These are phyloP conservation scores for Cladobotryum protrusum DNA, from an alignment of 2,329 filamentous ascomycete genomes.

Conservation along the genomic window DNA sequence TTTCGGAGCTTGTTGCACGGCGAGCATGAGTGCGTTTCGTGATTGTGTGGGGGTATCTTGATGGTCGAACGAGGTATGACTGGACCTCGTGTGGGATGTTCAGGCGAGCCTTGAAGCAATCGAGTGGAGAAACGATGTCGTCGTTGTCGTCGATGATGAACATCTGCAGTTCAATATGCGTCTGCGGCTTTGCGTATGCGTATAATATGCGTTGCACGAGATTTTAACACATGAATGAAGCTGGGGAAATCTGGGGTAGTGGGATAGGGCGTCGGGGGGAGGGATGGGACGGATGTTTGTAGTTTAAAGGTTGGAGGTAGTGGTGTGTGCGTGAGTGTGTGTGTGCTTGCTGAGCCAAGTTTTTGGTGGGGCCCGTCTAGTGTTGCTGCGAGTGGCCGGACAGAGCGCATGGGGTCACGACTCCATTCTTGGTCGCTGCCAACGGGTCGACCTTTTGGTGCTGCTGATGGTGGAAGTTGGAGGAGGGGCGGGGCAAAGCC, in stretches of 20 bases:
- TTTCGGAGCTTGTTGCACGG: constrained; percentile 45
- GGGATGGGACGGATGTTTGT: background rate
- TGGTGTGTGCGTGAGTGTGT: background rate
- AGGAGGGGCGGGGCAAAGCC: background rate
- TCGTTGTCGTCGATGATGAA: constrained; percentile 1
- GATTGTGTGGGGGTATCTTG: background rate
- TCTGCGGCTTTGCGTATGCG: too few relatives aligned
- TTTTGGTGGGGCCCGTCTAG: constrained; percentile 9
- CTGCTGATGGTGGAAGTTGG: background rate
- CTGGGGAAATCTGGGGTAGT: constrained; percentile 18
- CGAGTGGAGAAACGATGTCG: background rate
- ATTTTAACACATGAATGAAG: constrained; percentile 13
- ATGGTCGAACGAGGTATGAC: background rate
- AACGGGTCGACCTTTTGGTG: background rate
- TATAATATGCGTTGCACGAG: constrained; percentile 2
- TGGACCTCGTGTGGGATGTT: background rate
- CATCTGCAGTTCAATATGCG: constrained; percentile 2
- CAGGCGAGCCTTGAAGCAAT: background rate
- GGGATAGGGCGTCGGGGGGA: constrained; percentile 10
- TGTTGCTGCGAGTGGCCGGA: background rate
- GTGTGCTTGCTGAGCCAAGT: constrained; percentile 3
- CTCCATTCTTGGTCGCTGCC: background rate
- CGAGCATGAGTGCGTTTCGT: constrained; percentile 49
- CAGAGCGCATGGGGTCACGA: constrained; percentile 7
- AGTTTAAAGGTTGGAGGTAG: constrained; percentile 9